These are phyloP conservation scores for Globisporangium recalcitrans DNA, from an alignment of 352 stramenopile species.

Conservation along the genomic window DNA sequence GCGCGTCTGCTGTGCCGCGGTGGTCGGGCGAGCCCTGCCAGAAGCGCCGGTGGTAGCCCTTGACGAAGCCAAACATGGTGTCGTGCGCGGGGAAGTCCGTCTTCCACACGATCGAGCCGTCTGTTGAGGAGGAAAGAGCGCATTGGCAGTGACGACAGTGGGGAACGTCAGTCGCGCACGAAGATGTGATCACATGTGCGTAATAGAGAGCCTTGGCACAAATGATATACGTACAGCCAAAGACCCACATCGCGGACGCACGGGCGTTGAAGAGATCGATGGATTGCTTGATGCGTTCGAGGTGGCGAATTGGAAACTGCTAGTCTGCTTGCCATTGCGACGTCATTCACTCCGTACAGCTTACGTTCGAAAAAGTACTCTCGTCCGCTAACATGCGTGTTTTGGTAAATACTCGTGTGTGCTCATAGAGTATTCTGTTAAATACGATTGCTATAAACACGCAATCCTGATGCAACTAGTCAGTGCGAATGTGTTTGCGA, in stretches of 20 bases:
- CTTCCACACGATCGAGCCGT: slow-evolving; percentile 34
- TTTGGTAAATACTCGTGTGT: too few relatives aligned
- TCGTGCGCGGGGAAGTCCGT: slow-evolving; percentile 29
- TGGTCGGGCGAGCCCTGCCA: slow-evolving; percentile 89
- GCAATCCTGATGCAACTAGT: not conserved
- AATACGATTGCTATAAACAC: not conserved
- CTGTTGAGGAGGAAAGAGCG: slow-evolving; percentile 8
- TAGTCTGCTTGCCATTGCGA: not conserved
- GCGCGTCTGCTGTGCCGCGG: slow-evolving; percentile 66
- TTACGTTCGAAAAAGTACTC: not conserved
- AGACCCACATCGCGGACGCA: slow-evolving; percentile 4
- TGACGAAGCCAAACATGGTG: slow-evolving; percentile 45
- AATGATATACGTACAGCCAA: slow-evolving; percentile 5
- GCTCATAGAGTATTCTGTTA: not conserved
- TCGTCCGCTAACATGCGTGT: not conserved
- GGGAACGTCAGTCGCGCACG: not conserved
- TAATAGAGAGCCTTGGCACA: too few relatives aligned
- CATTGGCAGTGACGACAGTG: not conserved
- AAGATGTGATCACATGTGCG: not conserved
- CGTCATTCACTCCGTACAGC: not conserved
- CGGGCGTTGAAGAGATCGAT: not conserved
- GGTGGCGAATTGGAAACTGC: not conserved
- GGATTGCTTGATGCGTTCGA: not conserved
- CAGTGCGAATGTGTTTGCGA: not conserved
- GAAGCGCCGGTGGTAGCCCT: slow-evolving; percentile 85